Base-by-base conservation (phyloP, 345 rosid genomes). In the Eucalyptus victrix region DNA sequence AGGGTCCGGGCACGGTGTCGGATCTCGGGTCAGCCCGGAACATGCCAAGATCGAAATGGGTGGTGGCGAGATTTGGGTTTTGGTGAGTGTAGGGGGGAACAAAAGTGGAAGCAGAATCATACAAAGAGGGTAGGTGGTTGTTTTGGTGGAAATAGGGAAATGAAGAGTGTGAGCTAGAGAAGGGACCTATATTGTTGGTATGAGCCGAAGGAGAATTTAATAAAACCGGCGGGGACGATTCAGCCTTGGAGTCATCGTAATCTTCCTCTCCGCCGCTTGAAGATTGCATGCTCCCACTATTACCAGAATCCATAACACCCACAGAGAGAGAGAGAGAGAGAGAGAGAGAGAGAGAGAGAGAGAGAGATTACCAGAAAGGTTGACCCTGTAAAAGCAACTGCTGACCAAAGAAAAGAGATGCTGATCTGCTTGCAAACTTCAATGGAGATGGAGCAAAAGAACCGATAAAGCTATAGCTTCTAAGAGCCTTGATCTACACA, bases 271-370 rank as follows among this genome's bases (percentile, higher is more conserved):
- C 97, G 24, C 95, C 97, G 72, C 96, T 95, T 37, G 98, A 94
- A 30, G 98, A 96, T 86, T 95, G 97, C 90, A 94, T 88, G 89
- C 97, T 96, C 21, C 96, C 96, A 90, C 97, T 96, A 60, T 96
- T 96, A 47, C 96, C 93, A 32, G 99, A 97, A 93, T 96, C 98
- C 99, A 97, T 97, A 69, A 67, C 87, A n/a, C 26, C 58, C 58
- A 53, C 5, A 53, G 58, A 53, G 58, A 53, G 58, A 53, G 58
- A 53, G 58, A 53, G 24, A 53, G 56, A 53, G 56, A 53, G 56
- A 53, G 15, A 86, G 37, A 56, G 60, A 56, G 53, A 53, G 30
- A 24, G 30, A 56, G 62, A 56, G 56, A 23, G 53, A 30, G 40
- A 17, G 60, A n/a, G 53, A 86, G 65, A 21, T 54, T 87, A 60